Percentiles rank a stretch among this genome's conserved stretches.
Evolutionary conservation across 1,284 basidiomycete species (phyloP).

Genomic region (Flammula alnicola): DNA sequence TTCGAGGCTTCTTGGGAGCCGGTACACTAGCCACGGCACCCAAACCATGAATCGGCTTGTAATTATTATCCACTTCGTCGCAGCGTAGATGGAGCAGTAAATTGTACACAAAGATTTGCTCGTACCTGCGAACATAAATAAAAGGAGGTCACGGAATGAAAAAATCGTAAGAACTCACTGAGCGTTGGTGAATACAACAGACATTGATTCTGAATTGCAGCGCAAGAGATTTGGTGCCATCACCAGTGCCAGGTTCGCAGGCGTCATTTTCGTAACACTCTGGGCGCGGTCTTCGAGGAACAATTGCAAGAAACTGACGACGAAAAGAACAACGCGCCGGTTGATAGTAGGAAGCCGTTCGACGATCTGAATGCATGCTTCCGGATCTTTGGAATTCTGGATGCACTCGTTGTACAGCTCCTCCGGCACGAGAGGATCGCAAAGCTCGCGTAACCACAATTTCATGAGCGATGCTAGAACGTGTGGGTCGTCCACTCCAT

Average conservation of each 20-base stretch:
- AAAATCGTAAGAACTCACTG: conserved; percentile 59
- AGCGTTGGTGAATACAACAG: conserved; percentile 87
- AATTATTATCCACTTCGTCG: conserved; percentile 72
- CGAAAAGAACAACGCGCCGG: conserved; percentile 81
- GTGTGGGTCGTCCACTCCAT: conserved; percentile 86
- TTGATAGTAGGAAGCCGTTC: conserved; percentile 82
- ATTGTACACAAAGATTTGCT: conserved; percentile 87
- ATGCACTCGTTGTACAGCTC: conserved; percentile 90
- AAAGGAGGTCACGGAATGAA: conserved; percentile 13
- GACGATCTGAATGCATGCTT: conserved; percentile 75
- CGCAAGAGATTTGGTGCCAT: conserved; percentile 89
- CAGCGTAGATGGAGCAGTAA: conserved; percentile 81
- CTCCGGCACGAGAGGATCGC: conserved; percentile 85
- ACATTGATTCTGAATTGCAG: conserved; percentile 82
- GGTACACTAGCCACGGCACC: conserved; percentile 56
- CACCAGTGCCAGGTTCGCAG: conserved; percentile 77
- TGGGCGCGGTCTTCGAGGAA: conserved; percentile 81
- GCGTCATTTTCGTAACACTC: conserved; percentile 84
- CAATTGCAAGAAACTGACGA: conserved; percentile 87
- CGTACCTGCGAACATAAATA: conserved; percentile 58
- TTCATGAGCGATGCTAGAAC: conserved; percentile 88
- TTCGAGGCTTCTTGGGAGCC: conserved; percentile 49
- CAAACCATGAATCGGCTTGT: conserved; percentile 76
- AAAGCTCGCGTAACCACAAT: conserved; percentile 89
- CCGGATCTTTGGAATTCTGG: conserved; percentile 65